phyloP scores from a whole-genome alignment of 345 rosid genomes.

The Citropsis articulata region DNA sequence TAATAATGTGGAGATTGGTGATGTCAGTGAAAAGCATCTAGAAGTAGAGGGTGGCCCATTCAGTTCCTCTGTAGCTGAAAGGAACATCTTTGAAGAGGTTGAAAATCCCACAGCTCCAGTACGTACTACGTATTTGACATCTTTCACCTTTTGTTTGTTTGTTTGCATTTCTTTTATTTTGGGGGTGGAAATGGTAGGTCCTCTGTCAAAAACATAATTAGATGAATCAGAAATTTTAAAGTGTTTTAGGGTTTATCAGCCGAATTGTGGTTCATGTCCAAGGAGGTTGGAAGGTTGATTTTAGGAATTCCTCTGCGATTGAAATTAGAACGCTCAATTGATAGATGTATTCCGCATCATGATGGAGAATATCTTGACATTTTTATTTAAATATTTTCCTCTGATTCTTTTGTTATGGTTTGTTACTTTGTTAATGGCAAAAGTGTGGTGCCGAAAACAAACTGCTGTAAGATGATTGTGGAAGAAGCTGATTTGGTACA shows the following conservation, averaged over 20 bases:
- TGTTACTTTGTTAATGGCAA: neutral
- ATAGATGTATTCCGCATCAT: neutral
- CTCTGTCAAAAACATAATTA: neutral
- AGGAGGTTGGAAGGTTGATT: neutral
- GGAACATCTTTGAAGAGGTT: conserved; percentile 7
- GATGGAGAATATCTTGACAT: neutral
- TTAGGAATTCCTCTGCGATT: neutral
- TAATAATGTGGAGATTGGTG: conserved; percentile 12
- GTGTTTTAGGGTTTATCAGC: neutral
- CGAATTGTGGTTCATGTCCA: neutral
- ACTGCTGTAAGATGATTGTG: neutral
- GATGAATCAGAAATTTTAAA: neutral
- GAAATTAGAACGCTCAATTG: neutral
- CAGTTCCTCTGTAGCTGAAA: neutral
- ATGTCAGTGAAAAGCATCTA: conserved; percentile 12
- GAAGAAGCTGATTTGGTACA: neutral
- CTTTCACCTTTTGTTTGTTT: neutral
- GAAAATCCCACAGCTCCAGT: neutral
- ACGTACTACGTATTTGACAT: conserved; percentile 3
- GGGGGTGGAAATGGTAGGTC: neutral
- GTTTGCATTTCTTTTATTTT: neutral
- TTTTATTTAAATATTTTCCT: neutral
- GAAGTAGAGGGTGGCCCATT: conserved; percentile 14
- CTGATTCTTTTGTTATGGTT: neutral
- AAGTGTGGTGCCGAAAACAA: neutral